These are phyloP conservation scores for Phytopythium helicoides DNA, from an alignment of 352 stramenopile species.

Conservation along the genomic window DNA sequence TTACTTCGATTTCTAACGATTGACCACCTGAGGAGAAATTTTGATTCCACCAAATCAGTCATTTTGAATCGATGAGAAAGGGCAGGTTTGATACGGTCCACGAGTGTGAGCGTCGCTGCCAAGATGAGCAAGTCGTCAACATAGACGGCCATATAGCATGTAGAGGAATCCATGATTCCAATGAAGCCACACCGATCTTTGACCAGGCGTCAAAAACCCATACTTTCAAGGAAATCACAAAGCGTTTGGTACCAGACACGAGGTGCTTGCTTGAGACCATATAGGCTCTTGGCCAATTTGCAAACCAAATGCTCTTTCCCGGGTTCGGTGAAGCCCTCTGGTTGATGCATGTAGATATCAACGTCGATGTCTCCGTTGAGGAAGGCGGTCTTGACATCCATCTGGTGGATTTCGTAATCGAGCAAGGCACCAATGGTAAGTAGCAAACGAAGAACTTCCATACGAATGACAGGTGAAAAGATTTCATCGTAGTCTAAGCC, in stretches of 20 bases:
- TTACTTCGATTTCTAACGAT: conserved; percentile 8
- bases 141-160: conserved; percentile 11
- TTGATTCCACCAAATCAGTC: conserved; percentile 8
- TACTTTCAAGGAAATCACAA: background rate
- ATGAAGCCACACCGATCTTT: conserved; percentile 13
- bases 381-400: conserved; percentile 28
- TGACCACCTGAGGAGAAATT: conserved; percentile 10
- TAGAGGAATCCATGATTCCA: conserved; percentile 2
- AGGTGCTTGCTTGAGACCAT: conserved; percentile 16
- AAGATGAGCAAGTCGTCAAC: conserved; percentile 10
- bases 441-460: conserved; percentile 11
- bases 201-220: conserved; percentile 7
- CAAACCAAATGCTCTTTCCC: conserved; percentile 11
- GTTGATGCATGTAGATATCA: conserved; percentile 20
- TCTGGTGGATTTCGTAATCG: conserved; percentile 19
- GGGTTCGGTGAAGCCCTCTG: conserved; percentile 7
- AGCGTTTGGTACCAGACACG: conserved; percentile 16
- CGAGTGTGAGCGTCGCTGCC: conserved; percentile 2
- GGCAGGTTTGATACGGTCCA: conserved; percentile 6
- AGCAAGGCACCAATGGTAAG: conserved; percentile 6
- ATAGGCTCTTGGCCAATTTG: conserved; percentile 12
- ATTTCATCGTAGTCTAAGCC: conserved; percentile 1
- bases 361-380: conserved; percentile 14
- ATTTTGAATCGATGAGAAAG: conserved; percentile 13
- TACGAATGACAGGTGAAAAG: background rate